Evolutionary conservation across 2,329 filamentous ascomycete genomes (phyloP).

Genomic region (Penicillium corylophilum): DNA sequence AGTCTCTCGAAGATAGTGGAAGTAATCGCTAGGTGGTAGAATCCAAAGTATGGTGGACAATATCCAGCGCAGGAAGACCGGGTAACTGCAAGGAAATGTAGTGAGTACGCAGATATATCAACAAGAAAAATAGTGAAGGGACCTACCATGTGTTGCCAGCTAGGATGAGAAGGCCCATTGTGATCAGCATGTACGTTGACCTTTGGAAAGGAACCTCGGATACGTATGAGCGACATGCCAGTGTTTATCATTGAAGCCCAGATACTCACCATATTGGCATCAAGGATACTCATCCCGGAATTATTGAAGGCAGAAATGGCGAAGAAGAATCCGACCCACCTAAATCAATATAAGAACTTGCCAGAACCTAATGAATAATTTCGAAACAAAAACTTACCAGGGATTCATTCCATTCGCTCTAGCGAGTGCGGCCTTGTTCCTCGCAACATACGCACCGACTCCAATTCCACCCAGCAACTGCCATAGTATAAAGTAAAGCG

Average conservation of each 20-base stretch:
- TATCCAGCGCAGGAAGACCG: slow-evolving; percentile 3
- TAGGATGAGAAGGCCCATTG: slow-evolving; percentile 34
- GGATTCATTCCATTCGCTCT: slow-evolving; percentile 45
- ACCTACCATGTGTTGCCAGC: slow-evolving; percentile 36
- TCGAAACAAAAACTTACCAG: slow-evolving; percentile 28
- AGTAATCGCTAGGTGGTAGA: not conserved
- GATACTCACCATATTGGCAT: slow-evolving; percentile 50
- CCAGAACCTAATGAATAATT: not conserved
- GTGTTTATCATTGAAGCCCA: not conserved
- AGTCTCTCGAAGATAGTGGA: slow-evolving; percentile 33
- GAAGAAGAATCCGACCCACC: slow-evolving; percentile 40
- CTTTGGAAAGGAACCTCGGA: slow-evolving; percentile 23
- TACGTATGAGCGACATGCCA: not conserved
- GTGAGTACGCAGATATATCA: not conserved
- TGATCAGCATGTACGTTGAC: slow-evolving; percentile 28
- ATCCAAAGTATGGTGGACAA: not conserved
- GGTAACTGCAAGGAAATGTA: not conserved
- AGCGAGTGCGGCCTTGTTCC: slow-evolving; percentile 37
- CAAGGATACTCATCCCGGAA: slow-evolving; percentile 50
- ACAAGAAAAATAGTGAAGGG: not conserved
- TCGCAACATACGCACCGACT: slow-evolving; percentile 45
- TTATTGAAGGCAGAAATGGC: slow-evolving; percentile 54
- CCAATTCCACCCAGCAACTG: slow-evolving; percentile 47
- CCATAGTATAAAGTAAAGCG: slow-evolving; percentile 37
- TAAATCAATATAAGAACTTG: slow-evolving; percentile 20